Evolutionary conservation across 768 basidiomycete genomes (phyloP).

Genomic region (Termitomyces sp.): DNA sequence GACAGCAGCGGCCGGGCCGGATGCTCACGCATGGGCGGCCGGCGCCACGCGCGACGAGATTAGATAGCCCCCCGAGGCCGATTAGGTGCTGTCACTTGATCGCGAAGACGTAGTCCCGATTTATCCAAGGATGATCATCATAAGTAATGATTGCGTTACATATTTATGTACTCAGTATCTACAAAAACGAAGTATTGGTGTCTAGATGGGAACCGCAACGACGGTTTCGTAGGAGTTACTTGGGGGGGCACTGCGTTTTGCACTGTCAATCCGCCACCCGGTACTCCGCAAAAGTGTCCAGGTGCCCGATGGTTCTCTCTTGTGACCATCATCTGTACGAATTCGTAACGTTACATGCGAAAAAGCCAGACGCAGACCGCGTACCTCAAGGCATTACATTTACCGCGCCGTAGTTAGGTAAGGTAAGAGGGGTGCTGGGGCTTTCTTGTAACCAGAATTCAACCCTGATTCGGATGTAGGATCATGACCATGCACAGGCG

Average conservation of each 20-base stretch:
- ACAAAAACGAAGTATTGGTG: neutral
- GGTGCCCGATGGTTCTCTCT: conserved; percentile 7
- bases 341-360: too few relatives aligned
- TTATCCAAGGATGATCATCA: too few relatives aligned
- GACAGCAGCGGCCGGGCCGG: neutral
- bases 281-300: conserved; percentile 3
- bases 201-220: conserved; percentile 4
- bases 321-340: conserved; percentile 11
- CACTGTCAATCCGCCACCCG: conserved; percentile 5
- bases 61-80: neutral
- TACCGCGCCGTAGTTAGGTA: conserved; percentile 6
- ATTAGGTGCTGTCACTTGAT: neutral
- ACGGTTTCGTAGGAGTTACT: conserved; percentile 7
- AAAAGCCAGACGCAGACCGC: neutral
- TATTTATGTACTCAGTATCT: neutral
- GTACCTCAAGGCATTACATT: conserved; percentile 1
- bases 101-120: too few relatives aligned
- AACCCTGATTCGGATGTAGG: neutral
- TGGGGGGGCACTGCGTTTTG: conserved; percentile 2
- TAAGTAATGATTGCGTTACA: neutral
- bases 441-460: neutral
- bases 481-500: conserved; percentile 21
- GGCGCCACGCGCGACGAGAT: neutral
- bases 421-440: conserved; percentile 5
- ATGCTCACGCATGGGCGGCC: neutral